These are phyloP conservation scores for Chytriomyces hyalinus DNA, from an alignment of 192 early-diverging fungal genomes.

Conservation along the genomic window DNA sequence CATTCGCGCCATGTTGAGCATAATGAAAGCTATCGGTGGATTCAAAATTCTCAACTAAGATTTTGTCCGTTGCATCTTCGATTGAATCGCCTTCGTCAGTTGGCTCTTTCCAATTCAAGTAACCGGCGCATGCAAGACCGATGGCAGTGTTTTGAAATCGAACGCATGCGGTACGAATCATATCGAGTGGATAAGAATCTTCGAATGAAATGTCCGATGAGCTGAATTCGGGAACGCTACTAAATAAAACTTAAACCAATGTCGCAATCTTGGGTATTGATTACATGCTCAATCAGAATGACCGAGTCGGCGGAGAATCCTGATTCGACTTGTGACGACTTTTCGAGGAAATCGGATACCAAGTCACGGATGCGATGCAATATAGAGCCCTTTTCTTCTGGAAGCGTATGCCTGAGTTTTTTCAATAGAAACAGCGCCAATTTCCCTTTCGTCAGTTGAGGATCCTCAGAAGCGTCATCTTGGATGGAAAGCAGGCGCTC, in stretches of 20 bases:
- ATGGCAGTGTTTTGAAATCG: slow-evolving; percentile 12
- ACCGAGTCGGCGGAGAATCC: background rate
- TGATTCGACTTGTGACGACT: background rate
- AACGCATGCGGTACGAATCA: background rate
- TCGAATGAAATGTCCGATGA: no score
- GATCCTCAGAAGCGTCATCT: background rate
- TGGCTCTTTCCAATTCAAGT: slow-evolving; percentile 16
- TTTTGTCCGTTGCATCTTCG: slow-evolving; percentile 20
- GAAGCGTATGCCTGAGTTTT: slow-evolving; percentile 17
- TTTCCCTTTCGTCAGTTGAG: background rate
- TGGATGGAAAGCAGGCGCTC: background rate
- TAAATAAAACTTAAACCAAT: background rate
- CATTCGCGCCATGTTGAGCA: no score
- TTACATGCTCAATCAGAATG: background rate
- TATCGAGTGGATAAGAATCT: background rate
- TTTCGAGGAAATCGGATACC: background rate
- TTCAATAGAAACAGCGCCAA: slow-evolving; percentile 15
- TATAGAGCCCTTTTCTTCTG: no score
- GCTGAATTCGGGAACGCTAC: background rate
- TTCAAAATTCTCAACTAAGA: slow-evolving; percentile 4
- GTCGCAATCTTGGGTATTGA: slow-evolving; percentile 9
- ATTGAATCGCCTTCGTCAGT: background rate
- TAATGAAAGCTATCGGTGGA: no score
- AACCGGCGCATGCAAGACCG: slow-evolving; percentile 6
- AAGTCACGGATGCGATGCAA: no score